Percentiles rank a stretch among this genome's conserved stretches.
Conservation (phyloP, 2,329 filamentous ascomycete genomes). For the Apiospora koreana region DNA sequence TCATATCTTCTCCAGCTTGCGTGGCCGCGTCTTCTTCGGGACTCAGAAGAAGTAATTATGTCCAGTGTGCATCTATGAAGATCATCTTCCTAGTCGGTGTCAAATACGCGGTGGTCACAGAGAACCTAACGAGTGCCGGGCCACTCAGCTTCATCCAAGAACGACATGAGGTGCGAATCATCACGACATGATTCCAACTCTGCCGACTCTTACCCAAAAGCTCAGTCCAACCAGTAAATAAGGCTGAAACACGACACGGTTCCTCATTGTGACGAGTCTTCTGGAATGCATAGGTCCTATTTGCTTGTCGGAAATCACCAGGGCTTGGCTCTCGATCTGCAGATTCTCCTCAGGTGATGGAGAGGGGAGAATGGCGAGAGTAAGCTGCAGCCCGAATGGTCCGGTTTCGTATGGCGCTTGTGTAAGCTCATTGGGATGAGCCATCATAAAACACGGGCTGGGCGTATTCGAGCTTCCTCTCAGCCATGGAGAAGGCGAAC, state of each 20-base stretch:
- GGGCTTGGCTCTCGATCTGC: not conserved
- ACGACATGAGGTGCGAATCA: not conserved
- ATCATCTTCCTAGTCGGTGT: not conserved
- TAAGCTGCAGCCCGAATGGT: not conserved
- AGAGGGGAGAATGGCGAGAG: not conserved
- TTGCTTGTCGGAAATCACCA: not conserved
- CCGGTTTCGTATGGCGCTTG: not conserved
- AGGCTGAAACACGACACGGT: not conserved
- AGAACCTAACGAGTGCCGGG: not conserved
- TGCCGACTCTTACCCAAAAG: not conserved
- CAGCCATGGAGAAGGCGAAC: not conserved
- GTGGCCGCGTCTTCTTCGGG: not conserved
- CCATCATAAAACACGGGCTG: not conserved
- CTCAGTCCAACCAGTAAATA: not conserved
- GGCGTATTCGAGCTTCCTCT: not conserved
- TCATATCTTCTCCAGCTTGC: not conserved
- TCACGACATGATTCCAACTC: not conserved
- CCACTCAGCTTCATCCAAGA: not conserved
- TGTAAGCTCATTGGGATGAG: not conserved
- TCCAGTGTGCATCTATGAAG: not conserved
- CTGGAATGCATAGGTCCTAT: not conserved
- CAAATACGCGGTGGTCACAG: not conserved
- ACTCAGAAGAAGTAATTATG: not conserved
- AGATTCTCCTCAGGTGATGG: not conserved
- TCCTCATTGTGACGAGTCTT: not conserved